Evolutionary conservation across 192 early-diverging fungal species (phyloP), one percentile per base, ranked within the genome.

Genomic region (Gonapodya sp.): DNA sequence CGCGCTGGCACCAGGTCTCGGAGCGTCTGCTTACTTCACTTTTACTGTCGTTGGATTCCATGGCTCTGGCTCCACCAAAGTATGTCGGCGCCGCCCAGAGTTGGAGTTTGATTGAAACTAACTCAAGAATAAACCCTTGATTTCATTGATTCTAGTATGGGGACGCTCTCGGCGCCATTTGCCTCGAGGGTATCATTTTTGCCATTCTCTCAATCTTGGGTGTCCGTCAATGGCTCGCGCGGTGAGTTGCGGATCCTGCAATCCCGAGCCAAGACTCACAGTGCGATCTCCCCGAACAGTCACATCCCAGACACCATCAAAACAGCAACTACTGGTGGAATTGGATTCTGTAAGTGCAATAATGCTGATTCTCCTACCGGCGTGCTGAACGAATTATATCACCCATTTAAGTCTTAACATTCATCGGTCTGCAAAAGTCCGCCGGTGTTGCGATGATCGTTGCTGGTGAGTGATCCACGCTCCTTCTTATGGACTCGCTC

Each of bases 41-140:
- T 95, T 93, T 82, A 94, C 92, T 0, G 94, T 95, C 8, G 94
- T 95, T 14, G 93, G 93, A 2, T 93, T 89, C 85, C 93, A 91
- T 78, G 94, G 93, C 1, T 88, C 88, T 18, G 93, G 92, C 36
- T 94, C 92, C 78, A 87, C 93, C n/a, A 34, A 1, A n/a, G n/a
- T n/a, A n/a, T n/a, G n/a, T n/a, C n/a, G n/a, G n/a, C n/a, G n/a
- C n/a, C n/a, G n/a, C n/a, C n/a, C n/a, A n/a, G n/a, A n/a, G n/a
- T n/a, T n/a, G n/a, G n/a, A n/a, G n/a, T n/a, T n/a, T n/a, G n/a
- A n/a, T n/a, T n/a, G n/a, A n/a, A n/a, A n/a, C n/a, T n/a, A n/a
- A n/a, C n/a, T n/a, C n/a, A n/a, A n/a, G n/a, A n/a, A n/a, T n/a
- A n/a, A n/a, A n/a, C n/a, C n/a, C n/a, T n/a, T n/a, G n/a, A n/a